Evolutionary conservation across 345 rosid genomes (phyloP).

Genomic region (Lepidium sativum): DNA sequence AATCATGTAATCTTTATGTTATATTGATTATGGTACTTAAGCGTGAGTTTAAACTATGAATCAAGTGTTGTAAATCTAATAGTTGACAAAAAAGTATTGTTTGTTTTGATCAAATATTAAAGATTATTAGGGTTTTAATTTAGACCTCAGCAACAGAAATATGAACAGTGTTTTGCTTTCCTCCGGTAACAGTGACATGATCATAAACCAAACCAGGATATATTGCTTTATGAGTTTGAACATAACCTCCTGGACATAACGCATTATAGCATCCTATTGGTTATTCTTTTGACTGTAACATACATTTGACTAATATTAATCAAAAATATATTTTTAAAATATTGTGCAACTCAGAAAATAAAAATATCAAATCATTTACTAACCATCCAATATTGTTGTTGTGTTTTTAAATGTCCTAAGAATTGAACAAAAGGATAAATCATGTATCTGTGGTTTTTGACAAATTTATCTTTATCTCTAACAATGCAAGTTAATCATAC

Average conservation of each 20-base stretch:
- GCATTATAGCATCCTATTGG: conserved; percentile 21
- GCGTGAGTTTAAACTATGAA: too few species aligned
- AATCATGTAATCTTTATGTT: too few species aligned
- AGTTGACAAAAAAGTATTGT: neutral
- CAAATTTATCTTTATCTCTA: too few species aligned
- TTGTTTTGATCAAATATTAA: neutral
- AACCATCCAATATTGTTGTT: conserved; percentile 16
- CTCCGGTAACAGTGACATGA: neutral
- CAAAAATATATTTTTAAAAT: neutral
- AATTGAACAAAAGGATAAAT: neutral
- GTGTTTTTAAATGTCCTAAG: conserved; percentile 8
- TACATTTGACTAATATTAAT: neutral
- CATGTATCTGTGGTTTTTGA: neutral
- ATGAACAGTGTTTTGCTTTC: conserved; percentile 7
- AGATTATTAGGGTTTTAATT: neutral
- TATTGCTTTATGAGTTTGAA: conserved; percentile 14
- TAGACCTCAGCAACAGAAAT: conserved; percentile 22
- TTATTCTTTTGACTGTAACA: conserved; percentile 1
- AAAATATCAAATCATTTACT: neutral
- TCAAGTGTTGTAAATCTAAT: too few species aligned
- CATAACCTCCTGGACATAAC: conserved; percentile 18
- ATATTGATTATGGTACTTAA: too few species aligned
- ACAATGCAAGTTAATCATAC: too few species aligned
- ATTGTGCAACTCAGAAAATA: neutral
- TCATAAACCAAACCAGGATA: conserved; percentile 21